These are phyloP conservation scores for Litsea cubeba DNA, from an alignment of 164 flowering plant species.

Conservation along the genomic window DNA sequence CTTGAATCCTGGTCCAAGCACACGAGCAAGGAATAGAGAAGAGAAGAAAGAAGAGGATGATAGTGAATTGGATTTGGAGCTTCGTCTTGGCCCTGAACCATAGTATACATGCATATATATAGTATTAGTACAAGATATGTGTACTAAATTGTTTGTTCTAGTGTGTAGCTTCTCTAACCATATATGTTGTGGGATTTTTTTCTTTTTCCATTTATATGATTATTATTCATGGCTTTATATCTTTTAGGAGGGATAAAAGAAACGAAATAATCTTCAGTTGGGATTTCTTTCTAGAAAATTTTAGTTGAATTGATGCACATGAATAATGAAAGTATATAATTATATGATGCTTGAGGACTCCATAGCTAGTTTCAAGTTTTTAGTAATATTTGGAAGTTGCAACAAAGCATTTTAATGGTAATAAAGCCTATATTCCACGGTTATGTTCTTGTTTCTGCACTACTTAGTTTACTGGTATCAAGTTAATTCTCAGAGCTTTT, in stretches of 20 bases:
- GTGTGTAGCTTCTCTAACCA: background rate
- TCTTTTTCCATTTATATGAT: background rate
- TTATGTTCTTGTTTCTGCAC: too few relatives aligned
- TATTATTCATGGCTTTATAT: background rate
- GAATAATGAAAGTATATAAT: too few relatives aligned
- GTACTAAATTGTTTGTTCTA: too few relatives aligned
- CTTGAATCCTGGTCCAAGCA: slow-evolving; percentile 18
- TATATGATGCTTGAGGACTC: too few relatives aligned
- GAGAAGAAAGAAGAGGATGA: slow-evolving; percentile 13
- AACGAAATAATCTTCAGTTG: background rate
- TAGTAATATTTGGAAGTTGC: too few relatives aligned
- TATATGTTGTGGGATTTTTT: background rate
- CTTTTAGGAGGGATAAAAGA: background rate
- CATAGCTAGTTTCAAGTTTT: too few relatives aligned
- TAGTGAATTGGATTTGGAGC: slow-evolving; percentile 52
- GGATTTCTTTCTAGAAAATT: background rate
- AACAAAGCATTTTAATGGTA: too few relatives aligned
- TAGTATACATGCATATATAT: background rate
- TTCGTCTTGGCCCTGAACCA: slow-evolving; percentile 50
- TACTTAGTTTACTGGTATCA: too few relatives aligned
- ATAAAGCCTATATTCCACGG: too few relatives aligned
- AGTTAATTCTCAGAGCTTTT: too few relatives aligned
- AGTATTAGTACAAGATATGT: too few relatives aligned
- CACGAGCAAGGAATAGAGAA: slow-evolving; percentile 17
- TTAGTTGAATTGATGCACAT: too few relatives aligned